Percentiles rank a stretch among this genome's conserved stretches.
Conservation (phyloP, 176 grass and related monocot species). For the Triticum turgidum region DNA sequence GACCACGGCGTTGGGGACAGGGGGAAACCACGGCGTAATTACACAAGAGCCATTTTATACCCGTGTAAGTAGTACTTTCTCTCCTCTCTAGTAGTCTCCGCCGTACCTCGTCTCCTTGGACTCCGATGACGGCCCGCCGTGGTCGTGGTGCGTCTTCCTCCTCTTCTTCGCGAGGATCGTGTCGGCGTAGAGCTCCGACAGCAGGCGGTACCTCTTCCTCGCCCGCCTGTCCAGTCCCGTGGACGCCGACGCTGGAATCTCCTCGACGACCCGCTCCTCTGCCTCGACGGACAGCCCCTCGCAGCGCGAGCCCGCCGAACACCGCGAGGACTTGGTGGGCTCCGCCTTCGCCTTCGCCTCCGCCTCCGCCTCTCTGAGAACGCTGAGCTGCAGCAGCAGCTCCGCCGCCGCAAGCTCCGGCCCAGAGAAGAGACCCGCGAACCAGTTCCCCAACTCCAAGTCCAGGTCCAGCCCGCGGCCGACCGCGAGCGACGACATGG, state of each 20-base stretch:
- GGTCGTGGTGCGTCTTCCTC: slow-evolving; percentile 22
- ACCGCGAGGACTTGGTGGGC: slow-evolving; percentile 14
- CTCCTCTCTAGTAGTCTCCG: background rate
- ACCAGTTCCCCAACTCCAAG: background rate
- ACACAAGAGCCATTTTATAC: slow-evolving; percentile 11
- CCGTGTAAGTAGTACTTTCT: background rate
- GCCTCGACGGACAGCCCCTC: background rate
- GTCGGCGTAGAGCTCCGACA: slow-evolving; percentile 51
- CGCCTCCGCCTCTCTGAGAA: background rate
- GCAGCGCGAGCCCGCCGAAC: slow-evolving; percentile 32
- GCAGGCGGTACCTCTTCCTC: slow-evolving; percentile 41
- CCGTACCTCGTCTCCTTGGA: background rate
- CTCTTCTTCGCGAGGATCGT: slow-evolving; percentile 8
- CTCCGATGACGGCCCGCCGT: background rate
- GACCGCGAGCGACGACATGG: background rate
- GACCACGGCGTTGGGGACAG: background rate
- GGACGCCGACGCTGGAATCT: background rate
- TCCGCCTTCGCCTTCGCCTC: background rate
- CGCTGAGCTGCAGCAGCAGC: slow-evolving; percentile 66
- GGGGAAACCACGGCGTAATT: slow-evolving; percentile 19
- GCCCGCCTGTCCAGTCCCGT: slow-evolving; percentile 33
- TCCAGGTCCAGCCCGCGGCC: background rate
- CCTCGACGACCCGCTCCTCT: background rate
- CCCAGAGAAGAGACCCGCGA: slow-evolving; percentile 43
- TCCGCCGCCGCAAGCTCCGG: slow-evolving; percentile 59